phyloP scores from a whole-genome alignment of 352 stramenopile genomes.

The Thraustotheca clavata region DNA sequence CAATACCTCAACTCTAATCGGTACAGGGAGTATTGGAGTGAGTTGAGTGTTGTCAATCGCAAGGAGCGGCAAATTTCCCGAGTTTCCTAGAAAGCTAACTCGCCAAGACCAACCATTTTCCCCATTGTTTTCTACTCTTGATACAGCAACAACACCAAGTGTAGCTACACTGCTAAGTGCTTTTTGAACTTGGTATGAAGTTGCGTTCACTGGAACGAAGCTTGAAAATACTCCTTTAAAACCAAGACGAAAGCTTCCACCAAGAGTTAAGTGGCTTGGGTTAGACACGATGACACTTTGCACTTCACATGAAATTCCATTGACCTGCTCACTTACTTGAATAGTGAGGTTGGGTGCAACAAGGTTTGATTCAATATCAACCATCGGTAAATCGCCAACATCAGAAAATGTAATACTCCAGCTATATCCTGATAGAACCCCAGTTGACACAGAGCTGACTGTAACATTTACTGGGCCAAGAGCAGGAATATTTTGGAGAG shows the following conservation, averaged over 20 bases:
- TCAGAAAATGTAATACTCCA: slow-evolving; percentile 33
- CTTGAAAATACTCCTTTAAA: slow-evolving; percentile 14
- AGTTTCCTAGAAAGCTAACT: slow-evolving; percentile 30
- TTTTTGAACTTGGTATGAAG: background rate
- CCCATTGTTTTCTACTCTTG: slow-evolving; percentile 19
- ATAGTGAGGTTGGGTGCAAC: background rate
- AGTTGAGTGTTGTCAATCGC: slow-evolving; percentile 12
- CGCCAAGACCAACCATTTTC: slow-evolving; percentile 29
- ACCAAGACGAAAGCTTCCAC: slow-evolving; percentile 21
- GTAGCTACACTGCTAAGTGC: slow-evolving; percentile 22
- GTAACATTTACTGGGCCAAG: slow-evolving; percentile 8
- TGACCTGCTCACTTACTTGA: slow-evolving; percentile 18
- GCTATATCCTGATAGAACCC: slow-evolving; percentile 20
- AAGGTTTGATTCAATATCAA: slow-evolving; percentile 25
- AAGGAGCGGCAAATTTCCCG: slow-evolving; percentile 24
- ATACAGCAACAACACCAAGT: slow-evolving; percentile 29
- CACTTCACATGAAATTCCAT: slow-evolving; percentile 24
- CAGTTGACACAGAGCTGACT: slow-evolving; percentile 7
- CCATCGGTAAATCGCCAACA: slow-evolving; percentile 22
- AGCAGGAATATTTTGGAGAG: background rate
- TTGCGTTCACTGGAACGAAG: slow-evolving; percentile 15
- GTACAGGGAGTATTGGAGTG: background rate
- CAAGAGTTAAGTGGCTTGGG: background rate
- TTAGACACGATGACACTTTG: slow-evolving; percentile 24
- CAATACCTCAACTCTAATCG: slow-evolving; percentile 14